Evolutionary conservation across 257 asterid species (phyloP).

Genomic region (Pogostemon cablin): DNA sequence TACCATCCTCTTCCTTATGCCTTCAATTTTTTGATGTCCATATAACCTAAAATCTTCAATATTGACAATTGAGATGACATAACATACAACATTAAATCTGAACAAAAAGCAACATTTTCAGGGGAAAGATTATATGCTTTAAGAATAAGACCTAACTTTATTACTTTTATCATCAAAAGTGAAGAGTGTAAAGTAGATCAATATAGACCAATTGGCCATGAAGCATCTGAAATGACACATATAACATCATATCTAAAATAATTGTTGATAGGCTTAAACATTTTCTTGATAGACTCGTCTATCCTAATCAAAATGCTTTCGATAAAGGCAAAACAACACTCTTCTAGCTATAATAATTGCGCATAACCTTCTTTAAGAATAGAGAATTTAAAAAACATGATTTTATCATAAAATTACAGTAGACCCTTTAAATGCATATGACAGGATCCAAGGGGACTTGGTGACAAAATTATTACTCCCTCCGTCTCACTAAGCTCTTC

Average conservation of each 20-base stretch:
- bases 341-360: background rate
- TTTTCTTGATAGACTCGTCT: background rate
- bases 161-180: background rate
- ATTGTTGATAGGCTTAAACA: background rate
- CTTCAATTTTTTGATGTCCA: slow-evolving; percentile 2
- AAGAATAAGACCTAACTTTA: background rate
- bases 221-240: background rate
- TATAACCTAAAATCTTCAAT: slow-evolving; percentile 3
- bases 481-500: no score
- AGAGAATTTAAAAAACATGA: background rate
- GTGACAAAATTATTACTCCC: background rate
- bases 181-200: background rate
- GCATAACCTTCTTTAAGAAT: background rate
- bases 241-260: no score
- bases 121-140: background rate
- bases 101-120: background rate
- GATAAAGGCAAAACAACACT: background rate
- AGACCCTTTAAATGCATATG: background rate
- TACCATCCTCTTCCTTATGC: slow-evolving; percentile 5
- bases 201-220: background rate
- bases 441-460: background rate
- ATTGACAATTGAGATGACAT: background rate
- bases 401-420: background rate
- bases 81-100: background rate
- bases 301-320: background rate